phyloP scores from a whole-genome alignment of 441 rosid species.

The Isatis lusitanica region DNA sequence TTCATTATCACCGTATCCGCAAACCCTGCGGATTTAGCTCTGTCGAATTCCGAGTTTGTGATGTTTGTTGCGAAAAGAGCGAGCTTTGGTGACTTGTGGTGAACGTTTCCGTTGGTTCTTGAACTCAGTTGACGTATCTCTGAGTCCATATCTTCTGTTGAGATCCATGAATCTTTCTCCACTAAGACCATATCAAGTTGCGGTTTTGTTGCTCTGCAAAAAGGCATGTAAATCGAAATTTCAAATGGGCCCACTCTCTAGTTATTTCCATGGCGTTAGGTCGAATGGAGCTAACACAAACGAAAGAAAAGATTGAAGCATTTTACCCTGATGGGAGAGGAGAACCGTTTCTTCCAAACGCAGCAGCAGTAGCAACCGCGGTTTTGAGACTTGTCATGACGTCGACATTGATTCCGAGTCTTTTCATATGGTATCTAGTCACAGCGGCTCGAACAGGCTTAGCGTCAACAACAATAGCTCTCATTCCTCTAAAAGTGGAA shows the following conservation, averaged over 20 bases:
- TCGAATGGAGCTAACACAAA: background rate
- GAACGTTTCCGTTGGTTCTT: conserved; percentile 50
- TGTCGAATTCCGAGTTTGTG: conserved; percentile 54
- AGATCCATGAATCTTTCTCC: conserved; percentile 88
- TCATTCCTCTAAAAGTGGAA: conserved; percentile 68
- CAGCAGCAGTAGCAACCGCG: conserved; percentile 34
- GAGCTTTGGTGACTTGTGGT: conserved; percentile 57
- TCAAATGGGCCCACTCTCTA: background rate
- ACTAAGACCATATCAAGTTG: conserved; percentile 71
- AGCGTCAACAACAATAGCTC: conserved; percentile 77
- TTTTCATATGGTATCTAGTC: conserved; percentile 80
- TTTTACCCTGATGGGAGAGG: conserved; percentile 47
- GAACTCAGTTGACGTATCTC: conserved; percentile 38
- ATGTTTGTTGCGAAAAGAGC: conserved; percentile 86
- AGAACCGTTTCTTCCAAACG: conserved; percentile 52
- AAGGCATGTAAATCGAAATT: background rate
- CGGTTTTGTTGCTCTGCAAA: conserved; percentile 42
- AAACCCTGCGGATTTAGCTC: conserved; percentile 78
- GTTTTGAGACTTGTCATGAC: conserved; percentile 52
- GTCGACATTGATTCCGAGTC: conserved; percentile 82
- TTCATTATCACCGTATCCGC: conserved; percentile 89
- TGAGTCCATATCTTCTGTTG: conserved; percentile 49
- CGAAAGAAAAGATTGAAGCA: background rate
- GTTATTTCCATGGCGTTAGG: too few species aligned
- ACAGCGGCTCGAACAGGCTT: conserved; percentile 93